Conservation (phyloP, 1,284 basidiomycete genomes). For the Trametes hirsuta region DNA sequence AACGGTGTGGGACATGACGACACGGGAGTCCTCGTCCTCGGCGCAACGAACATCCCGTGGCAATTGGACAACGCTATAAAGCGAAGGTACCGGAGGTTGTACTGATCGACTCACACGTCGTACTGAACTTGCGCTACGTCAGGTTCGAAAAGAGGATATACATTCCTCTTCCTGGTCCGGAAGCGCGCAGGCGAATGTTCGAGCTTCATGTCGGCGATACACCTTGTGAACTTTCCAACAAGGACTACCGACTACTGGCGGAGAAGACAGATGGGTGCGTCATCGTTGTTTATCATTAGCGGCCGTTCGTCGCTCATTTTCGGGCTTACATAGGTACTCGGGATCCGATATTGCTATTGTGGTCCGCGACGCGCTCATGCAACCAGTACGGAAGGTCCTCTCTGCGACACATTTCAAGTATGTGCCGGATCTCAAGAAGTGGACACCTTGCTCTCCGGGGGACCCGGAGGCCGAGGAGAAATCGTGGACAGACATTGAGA, state of each 20-base stretch:
- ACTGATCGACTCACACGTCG: neutral
- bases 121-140: neutral
- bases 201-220: slow-evolving; percentile 95
- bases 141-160: slow-evolving; percentile 98
- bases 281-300: neutral
- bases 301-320: slow-evolving; percentile 1
- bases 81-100: slow-evolving; percentile 63
- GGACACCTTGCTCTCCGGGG: slow-evolving; percentile 96
- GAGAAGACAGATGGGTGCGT: slow-evolving; percentile 84
- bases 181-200: slow-evolving; percentile 96
- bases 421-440: slow-evolving; percentile 53
- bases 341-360: slow-evolving; percentile 96
- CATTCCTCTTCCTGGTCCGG: slow-evolving; percentile 93
- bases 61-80: slow-evolving; percentile 98
- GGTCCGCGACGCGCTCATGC: slow-evolving; percentile 98
- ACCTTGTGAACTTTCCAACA: slow-evolving; percentile 79
- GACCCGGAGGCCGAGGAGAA: slow-evolving; percentile 88
- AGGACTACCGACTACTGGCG: slow-evolving; percentile 86
- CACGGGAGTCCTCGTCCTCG: slow-evolving; percentile 96
- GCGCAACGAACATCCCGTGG: slow-evolving; percentile 98
- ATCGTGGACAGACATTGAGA: slow-evolving; percentile 90
- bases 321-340: slow-evolving; percentile 62
- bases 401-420: slow-evolving; percentile 94
- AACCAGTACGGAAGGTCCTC: slow-evolving; percentile 96
- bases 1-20: slow-evolving; percentile 99